Evolutionary conservation across 2,329 filamentous ascomycete species (phyloP).

Genomic region (Colletotrichum costaricense): DNA sequence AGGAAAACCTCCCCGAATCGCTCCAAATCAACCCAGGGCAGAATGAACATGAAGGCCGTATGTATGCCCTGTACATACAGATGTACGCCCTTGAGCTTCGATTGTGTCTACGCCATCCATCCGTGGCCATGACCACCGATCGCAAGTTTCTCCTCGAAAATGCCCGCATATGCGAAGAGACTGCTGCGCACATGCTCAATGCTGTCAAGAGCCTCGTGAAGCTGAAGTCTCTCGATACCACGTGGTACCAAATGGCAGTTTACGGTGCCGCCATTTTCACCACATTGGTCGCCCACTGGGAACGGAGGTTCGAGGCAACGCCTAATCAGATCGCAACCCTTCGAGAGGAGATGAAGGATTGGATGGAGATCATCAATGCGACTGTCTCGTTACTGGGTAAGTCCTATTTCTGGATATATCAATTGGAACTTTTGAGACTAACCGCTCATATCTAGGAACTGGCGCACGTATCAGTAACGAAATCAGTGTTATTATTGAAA

Average conservation of each 20-base stretch:
- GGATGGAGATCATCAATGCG: conserved; percentile 76
- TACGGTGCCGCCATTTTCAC: conserved; percentile 81
- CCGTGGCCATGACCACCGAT: conserved; percentile 66
- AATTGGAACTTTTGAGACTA: neutral
- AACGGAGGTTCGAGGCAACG: conserved; percentile 71
- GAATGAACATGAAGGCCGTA: conserved; percentile 52
- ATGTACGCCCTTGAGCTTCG: conserved; percentile 68
- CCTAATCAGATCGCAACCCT: conserved; percentile 69
- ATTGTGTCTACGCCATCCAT: conserved; percentile 71
- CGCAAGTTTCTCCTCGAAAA: conserved; percentile 69
- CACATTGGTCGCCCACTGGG: conserved; percentile 75
- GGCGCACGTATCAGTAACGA: conserved; percentile 56
- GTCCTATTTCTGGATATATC: conserved; percentile 36
- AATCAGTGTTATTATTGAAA: conserved; percentile 60
- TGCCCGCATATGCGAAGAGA: conserved; percentile 73
- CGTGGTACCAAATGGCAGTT: conserved; percentile 80
- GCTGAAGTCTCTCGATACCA: conserved; percentile 78
- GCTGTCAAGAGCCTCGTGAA: conserved; percentile 69
- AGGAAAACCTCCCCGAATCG: conserved; percentile 71
- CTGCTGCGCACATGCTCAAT: conserved; percentile 72
- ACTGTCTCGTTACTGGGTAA: conserved; percentile 75
- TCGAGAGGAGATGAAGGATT: conserved; percentile 74
- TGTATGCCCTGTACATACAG: conserved; percentile 66
- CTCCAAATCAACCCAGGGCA: conserved; percentile 58
- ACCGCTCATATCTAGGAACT: conserved; percentile 48